Conservation (phyloP, 192 early-diverging fungal genomes). For the Coemansia sp. region DNA sequence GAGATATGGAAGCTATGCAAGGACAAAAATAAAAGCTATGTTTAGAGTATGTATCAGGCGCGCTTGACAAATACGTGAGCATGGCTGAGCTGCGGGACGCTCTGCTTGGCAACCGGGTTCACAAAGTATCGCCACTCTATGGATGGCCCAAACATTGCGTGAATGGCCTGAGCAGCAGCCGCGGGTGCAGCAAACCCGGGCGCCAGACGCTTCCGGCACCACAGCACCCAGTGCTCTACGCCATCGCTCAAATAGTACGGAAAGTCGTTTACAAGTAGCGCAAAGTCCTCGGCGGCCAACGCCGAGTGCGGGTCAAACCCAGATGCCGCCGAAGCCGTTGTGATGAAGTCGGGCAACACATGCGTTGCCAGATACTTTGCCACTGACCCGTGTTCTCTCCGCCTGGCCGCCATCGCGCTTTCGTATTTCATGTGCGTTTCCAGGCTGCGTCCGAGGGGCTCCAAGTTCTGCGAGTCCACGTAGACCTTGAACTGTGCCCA, state of each 20-base stretch:
- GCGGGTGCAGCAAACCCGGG: slow-evolving; percentile 30
- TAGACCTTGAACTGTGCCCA: slow-evolving; percentile 34
- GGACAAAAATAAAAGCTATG: neutral
- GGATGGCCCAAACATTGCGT: slow-evolving; percentile 6
- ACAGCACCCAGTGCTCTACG: slow-evolving; percentile 56
- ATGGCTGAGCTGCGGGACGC: slow-evolving; percentile 54
- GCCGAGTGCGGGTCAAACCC: slow-evolving; percentile 12
- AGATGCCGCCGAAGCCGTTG: neutral
- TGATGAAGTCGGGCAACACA: slow-evolving; percentile 32
- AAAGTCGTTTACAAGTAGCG: slow-evolving; percentile 43
- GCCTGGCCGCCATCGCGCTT: slow-evolving; percentile 2
- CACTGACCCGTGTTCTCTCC: slow-evolving; percentile 25
- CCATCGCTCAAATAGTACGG: slow-evolving; percentile 33
- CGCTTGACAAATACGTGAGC: slow-evolving; percentile 50
- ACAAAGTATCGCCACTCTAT: slow-evolving; percentile 50
- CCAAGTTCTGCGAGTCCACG: slow-evolving; percentile 29
- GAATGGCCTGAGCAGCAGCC: slow-evolving; percentile 22
- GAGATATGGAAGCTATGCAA: neutral
- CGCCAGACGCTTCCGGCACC: slow-evolving; percentile 36
- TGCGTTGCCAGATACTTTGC: slow-evolving; percentile 35
- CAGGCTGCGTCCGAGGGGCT: slow-evolving; percentile 45
- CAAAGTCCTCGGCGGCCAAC: slow-evolving; percentile 15
- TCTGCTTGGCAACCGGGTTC: slow-evolving; percentile 43
- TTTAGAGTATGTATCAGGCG: neutral
- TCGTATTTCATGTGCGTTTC: slow-evolving; percentile 35